Evolutionary conservation across 2,329 filamentous ascomycete genomes (phyloP).

Genomic region (Colletotrichum sojae): DNA sequence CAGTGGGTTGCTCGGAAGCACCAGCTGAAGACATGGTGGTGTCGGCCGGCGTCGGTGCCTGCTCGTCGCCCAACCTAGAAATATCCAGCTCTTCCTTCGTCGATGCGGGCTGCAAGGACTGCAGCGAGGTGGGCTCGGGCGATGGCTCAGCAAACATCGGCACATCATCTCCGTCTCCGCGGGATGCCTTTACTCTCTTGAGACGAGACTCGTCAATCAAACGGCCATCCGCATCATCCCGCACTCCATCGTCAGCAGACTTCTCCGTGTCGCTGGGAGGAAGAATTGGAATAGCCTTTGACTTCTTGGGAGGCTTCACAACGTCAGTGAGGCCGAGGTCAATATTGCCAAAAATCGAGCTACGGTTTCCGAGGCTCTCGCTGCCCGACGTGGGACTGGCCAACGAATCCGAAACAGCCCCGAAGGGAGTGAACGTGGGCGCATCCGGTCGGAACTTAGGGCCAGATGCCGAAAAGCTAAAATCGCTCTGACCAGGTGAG

Average conservation of each 20-base stretch:
- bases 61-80: conserved; percentile 51
- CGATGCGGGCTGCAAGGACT: conserved; percentile 30
- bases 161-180: conserved; percentile 79
- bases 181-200: conserved; percentile 80
- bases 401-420: conserved; percentile 62
- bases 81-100: conserved; percentile 30
- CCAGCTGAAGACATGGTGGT: conserved; percentile 69
- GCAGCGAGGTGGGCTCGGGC: conserved; percentile 45
- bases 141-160: conserved; percentile 77
- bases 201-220: conserved; percentile 75
- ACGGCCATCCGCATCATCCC: conserved; percentile 72
- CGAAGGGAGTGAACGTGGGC: conserved; percentile 79
- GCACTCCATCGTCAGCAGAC: conserved; percentile 45
- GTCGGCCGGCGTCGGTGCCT: conserved; percentile 61
- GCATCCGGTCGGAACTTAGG: conserved; percentile 83
- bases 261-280: conserved; percentile 70
- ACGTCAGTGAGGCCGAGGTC: conserved; percentile 73
- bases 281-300: conserved; percentile 88
- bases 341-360: conserved; percentile 79
- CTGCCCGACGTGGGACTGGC: conserved; percentile 62
- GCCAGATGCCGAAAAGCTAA: conserved; percentile 77
- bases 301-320: conserved; percentile 77
- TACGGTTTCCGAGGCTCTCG: conserved; percentile 58
- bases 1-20: conserved; percentile 64
- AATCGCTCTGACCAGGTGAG: conserved; percentile 75